phyloP scores from a whole-genome alignment of 2,329 filamentous ascomycete species.

The Cladophialophora yegresii region DNA sequence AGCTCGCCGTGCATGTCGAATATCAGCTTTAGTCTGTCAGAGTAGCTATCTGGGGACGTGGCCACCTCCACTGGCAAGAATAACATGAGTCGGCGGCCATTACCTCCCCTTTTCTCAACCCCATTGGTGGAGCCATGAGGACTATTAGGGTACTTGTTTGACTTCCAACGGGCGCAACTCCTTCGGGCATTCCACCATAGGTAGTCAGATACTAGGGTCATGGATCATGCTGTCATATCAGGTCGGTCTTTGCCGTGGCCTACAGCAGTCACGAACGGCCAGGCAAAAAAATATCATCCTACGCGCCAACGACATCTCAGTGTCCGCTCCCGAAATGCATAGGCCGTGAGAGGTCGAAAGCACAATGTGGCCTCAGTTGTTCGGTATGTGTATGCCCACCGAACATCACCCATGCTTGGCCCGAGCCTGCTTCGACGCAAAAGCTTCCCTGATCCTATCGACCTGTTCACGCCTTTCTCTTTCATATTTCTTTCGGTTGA shows the following conservation, averaged over 20 bases:
- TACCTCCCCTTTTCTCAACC: background rate
- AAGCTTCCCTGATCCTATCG: constrained; percentile 21
- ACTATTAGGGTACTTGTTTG: background rate
- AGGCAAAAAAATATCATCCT: too few relatives aligned
- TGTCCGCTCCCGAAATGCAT: background rate
- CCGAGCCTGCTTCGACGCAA: constrained; percentile 6
- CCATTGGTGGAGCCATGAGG: background rate
- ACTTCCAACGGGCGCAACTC: background rate
- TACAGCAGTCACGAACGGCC: background rate
- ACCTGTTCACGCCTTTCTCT: constrained; percentile 24
- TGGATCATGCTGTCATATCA: background rate
- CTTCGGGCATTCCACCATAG: too few relatives aligned
- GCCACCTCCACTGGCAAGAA: background rate
- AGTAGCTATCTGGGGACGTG: too few relatives aligned
- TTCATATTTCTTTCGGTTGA: constrained; percentile 21
- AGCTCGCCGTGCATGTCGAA: background rate
- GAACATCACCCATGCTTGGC: constrained; percentile 11
- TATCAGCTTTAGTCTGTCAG: too few relatives aligned
- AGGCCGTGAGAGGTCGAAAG: background rate
- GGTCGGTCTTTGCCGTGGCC: background rate
- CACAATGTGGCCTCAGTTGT: too few relatives aligned
- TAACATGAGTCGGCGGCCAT: background rate
- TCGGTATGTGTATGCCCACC: background rate
- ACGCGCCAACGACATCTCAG: background rate
- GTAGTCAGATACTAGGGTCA: background rate